Conservation (phyloP, 2,329 filamentous ascomycete species). For the Penicillium nordicum region DNA sequence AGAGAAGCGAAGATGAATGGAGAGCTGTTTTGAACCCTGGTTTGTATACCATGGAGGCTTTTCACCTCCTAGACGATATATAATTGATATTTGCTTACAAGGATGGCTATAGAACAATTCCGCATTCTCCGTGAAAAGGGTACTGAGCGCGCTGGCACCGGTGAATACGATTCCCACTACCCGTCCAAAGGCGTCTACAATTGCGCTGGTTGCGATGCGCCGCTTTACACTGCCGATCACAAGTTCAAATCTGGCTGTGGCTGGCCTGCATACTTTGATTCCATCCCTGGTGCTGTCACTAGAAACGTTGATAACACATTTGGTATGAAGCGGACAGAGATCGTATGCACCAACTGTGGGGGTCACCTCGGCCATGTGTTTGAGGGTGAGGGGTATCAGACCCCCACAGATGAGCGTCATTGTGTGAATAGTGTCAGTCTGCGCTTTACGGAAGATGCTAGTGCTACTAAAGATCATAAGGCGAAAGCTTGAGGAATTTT, state of each 20-base stretch:
- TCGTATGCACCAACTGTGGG: conserved; percentile 90
- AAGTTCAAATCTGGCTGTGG: conserved; percentile 97
- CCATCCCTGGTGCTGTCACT: conserved; percentile 82
- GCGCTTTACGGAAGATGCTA: conserved; percentile 70
- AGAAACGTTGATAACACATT: conserved; percentile 72
- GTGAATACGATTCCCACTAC: conserved; percentile 84
- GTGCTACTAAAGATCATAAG: conserved; percentile 24
- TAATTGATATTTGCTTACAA: not conserved
- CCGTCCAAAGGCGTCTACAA: conserved; percentile 73
- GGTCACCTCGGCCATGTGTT: conserved; percentile 90
- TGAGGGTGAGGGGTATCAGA: conserved; percentile 78
- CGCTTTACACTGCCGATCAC: conserved; percentile 87
- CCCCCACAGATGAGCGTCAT: conserved; percentile 91
- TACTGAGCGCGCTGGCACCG: conserved; percentile 76
- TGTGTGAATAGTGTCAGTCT: conserved; percentile 93
- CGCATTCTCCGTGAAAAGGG: conserved; percentile 87
- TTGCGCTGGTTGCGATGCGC: conserved; percentile 80
- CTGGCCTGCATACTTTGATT: conserved; percentile 98
- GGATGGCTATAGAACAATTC: conserved; percentile 75
- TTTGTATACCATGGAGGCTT: conserved; percentile 35
- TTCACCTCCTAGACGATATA: conserved; percentile 38
- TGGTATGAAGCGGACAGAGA: conserved; percentile 86
- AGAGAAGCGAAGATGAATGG: conserved; percentile 83
- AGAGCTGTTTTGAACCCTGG: conserved; percentile 73
- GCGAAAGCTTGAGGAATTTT: conserved; percentile 25